Conservation (phyloP, 352 stramenopile genomes). For the Phytophthora tentaculata region DNA sequence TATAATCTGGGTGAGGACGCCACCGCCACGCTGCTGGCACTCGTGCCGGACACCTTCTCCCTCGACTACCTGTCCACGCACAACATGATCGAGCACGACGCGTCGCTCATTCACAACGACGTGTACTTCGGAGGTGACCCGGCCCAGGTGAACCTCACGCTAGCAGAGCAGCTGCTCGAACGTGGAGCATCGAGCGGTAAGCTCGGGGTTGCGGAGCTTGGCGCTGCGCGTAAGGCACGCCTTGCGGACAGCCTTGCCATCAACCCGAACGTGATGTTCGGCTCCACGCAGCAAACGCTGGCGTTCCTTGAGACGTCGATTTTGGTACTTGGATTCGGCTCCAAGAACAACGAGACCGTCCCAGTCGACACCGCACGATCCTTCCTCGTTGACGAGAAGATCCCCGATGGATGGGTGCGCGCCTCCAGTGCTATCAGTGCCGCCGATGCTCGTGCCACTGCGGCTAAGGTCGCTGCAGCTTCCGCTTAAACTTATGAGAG, state of each 20-base stretch:
- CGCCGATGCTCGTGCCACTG: conserved; percentile 30
- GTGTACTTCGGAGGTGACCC: conserved; percentile 48
- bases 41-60: conserved; percentile 36
- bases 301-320: conserved; percentile 48
- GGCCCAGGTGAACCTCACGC: conserved; percentile 30
- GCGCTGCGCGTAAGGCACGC: conserved; percentile 39
- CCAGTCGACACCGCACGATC: conserved; percentile 28
- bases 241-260: conserved; percentile 32
- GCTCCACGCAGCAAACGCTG: conserved; percentile 34
- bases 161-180: conserved; percentile 43
- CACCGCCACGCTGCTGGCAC: conserved; percentile 29
- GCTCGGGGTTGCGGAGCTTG: conserved; percentile 43
- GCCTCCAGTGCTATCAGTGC: conserved; percentile 35
- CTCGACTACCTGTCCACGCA: conserved; percentile 43
- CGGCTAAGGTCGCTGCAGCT: conserved; percentile 37
- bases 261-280: conserved; percentile 49
- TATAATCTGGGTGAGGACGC: conserved; percentile 37
- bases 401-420: conserved; percentile 33
- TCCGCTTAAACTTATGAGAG: conserved; percentile 19
- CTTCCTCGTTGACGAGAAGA: conserved; percentile 49
- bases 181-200: conserved; percentile 26
- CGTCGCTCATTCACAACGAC: conserved; percentile 60
- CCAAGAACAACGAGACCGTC: conserved; percentile 39
- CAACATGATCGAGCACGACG: conserved; percentile 43
- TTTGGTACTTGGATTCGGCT: conserved; percentile 41